Conservation (phyloP, 306 rosid species). For the Casuarina glauca region DNA sequence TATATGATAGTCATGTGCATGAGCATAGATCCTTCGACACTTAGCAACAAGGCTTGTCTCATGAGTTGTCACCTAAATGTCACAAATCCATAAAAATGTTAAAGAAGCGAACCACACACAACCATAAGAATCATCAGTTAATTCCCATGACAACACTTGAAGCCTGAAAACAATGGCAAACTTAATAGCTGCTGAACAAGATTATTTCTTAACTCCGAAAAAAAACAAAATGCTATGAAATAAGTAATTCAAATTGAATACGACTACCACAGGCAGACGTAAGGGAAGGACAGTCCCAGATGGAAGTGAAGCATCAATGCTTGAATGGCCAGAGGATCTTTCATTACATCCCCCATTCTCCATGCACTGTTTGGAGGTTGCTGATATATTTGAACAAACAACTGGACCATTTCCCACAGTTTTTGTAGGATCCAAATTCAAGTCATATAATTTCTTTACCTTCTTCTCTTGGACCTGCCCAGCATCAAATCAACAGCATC, state of each 20-base stretch:
- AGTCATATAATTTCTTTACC: conserved; percentile 60
- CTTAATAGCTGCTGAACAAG: conserved; percentile 2
- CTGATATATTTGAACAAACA: conserved; percentile 39
- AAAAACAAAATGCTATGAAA: conserved; percentile 18
- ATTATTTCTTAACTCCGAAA: conserved; percentile 8
- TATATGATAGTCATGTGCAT: conserved; percentile 77
- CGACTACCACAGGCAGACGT: conserved; percentile 62
- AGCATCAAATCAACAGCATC: conserved; percentile 6
- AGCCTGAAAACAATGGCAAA: not conserved
- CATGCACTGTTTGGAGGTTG: conserved; percentile 36
- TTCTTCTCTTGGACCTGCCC: conserved; percentile 54
- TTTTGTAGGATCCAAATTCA: conserved; percentile 49
- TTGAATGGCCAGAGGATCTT: conserved; percentile 21
- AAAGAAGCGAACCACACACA: conserved; percentile 4
- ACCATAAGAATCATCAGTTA: conserved; percentile 4
- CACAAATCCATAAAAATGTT: conserved; percentile 10
- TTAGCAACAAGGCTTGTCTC: conserved; percentile 65
- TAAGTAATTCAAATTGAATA: conserved; percentile 16
- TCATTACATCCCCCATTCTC: conserved; percentile 59
- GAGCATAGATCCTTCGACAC: conserved; percentile 72
- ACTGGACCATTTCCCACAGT: conserved; percentile 45
- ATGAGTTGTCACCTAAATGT: conserved; percentile 58
- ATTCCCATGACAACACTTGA: not conserved
- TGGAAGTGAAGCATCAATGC: conserved; percentile 40
- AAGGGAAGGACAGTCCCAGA: conserved; percentile 40